A percentile compares a stretch with the other conserved stretches of the same genome.
Evolutionary conservation across 2,329 filamentous ascomycete genomes (phyloP).

Genomic region (Cladosporium oxysporum): DNA sequence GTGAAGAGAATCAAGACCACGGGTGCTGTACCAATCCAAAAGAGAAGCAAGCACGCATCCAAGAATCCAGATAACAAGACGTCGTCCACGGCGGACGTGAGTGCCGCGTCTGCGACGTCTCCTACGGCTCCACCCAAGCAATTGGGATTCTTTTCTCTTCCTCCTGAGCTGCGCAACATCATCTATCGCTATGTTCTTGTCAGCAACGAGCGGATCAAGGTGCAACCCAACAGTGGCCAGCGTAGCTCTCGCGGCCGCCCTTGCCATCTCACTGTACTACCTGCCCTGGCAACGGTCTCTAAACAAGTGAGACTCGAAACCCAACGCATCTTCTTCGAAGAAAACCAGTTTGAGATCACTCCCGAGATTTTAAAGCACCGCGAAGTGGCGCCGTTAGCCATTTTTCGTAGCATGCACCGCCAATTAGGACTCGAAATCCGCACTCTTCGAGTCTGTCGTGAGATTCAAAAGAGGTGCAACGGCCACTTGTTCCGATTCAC

Average conservation of each 20-base stretch:
- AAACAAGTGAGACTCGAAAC: background rate
- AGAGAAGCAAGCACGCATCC: background rate
- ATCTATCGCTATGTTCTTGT: background rate
- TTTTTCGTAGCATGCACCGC: background rate
- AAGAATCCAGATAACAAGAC: background rate
- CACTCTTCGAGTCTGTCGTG: background rate
- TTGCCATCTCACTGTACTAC: background rate
- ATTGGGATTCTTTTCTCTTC: background rate
- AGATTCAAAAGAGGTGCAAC: background rate
- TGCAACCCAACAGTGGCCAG: too few relatives aligned
- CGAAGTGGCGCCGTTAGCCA: background rate
- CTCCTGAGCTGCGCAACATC: background rate
- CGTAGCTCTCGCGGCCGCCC: too few relatives aligned
- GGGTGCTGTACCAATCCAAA: background rate
- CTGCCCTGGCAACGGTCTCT: background rate
- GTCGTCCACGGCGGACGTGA: background rate
- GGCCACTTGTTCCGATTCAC: background rate
- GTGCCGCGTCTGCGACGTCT: background rate
- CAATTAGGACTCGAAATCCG: background rate
- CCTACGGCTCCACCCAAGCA: background rate
- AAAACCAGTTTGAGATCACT: background rate
- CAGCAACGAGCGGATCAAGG: background rate
- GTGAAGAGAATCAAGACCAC: background rate
- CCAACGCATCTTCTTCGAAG: background rate
- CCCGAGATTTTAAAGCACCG: background rate